A percentile compares a stretch with the other conserved stretches of the same genome.
Conservation (phyloP, 106 monocot genomes). For the Allium cepa region DNA sequence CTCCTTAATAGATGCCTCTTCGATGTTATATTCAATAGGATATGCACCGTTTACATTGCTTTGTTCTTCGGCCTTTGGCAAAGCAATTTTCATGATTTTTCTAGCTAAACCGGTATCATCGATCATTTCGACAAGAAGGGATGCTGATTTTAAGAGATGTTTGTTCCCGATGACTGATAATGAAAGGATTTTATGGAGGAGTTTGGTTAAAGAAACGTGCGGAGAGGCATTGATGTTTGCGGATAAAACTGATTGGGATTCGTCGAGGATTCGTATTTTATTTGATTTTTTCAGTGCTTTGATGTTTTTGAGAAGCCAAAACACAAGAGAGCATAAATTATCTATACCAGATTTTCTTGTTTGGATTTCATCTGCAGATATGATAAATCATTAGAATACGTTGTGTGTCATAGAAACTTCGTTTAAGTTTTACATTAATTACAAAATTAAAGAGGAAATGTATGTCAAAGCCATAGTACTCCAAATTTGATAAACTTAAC, state of each 20-base stretch:
- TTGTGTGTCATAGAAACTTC: not conserved
- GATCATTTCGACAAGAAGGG: conserved; percentile 46
- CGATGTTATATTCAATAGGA: not conserved
- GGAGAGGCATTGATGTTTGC: conserved; percentile 20
- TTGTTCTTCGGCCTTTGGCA: not conserved
- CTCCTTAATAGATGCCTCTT: conserved; percentile 38
- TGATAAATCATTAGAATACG: not conserved
- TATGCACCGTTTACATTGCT: conserved; percentile 14
- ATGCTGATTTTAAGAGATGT: conserved; percentile 41
- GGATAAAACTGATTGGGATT: conserved; percentile 10
- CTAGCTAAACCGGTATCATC: conserved; percentile 20
- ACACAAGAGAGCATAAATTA: conserved; percentile 46
- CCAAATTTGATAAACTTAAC: not conserved
- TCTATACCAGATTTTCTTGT: conserved; percentile 2
- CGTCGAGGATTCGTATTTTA: conserved; percentile 23
- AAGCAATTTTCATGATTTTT: conserved; percentile 48
- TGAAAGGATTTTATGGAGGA: conserved; percentile 50
- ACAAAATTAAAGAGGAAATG: not conserved
- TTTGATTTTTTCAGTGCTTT: conserved; percentile 45
- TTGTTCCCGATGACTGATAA: conserved; percentile 44
- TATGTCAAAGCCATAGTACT: not conserved
- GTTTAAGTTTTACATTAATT: not conserved
- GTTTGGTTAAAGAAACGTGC: conserved; percentile 36
- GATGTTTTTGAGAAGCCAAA: conserved; percentile 49
- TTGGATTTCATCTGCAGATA: conserved; percentile 18